Evolutionary conservation across 495 filamentous ascomycete genomes (phyloP), one percentile per base, ranked within the genome.

Genomic region (Aspergillus incahuasiensis): DNA sequence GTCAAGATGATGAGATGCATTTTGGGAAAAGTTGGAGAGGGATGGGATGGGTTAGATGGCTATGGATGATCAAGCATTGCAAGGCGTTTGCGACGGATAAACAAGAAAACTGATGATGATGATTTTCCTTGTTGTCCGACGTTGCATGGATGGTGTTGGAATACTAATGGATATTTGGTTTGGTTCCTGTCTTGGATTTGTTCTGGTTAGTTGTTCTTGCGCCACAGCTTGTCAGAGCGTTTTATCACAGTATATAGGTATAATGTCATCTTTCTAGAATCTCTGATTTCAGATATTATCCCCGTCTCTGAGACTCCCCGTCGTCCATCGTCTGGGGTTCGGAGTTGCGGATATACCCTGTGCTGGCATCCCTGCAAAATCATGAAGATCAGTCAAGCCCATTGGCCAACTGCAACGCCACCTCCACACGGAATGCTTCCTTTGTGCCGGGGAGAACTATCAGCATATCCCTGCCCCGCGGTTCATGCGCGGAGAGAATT

Each of bases 1-100:
- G n/a, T n/a, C n/a, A n/a, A n/a, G n/a, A n/a, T n/a, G n/a, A n/a
- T n/a, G n/a, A n/a, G n/a, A n/a, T n/a, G n/a, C n/a, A n/a, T n/a
- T n/a, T n/a, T n/a, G n/a, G n/a, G n/a, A 28, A 28, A 28, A 28
- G 25, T 28, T 28, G 25, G 25, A 28, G 13, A 35, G 12, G 28
- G 28, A 35, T 6, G 6, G 13, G 34, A 53, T 35, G 18, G 21
- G 51, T 7, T 41, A 52, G 39, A 34, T 9, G 18, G 41, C 25
- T 28, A 52, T 19, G n/a, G n/a, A n/a, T n/a, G 15, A 24, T 24
- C 7, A 45, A 34, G 51, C 50, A 52, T 52, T 24, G 20, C 25
- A 34, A n/a, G 51, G 51, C 51, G 51, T 51, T 51, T 35, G 45
- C n/a, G 18, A 22, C 22, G 40, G 22, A 45, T 21, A 34, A 28